A percentile compares a stretch with the other conserved stretches of the same genome.
Conservation (phyloP, 2,329 filamentous ascomycete species). For the Neonectria coccinea region DNA sequence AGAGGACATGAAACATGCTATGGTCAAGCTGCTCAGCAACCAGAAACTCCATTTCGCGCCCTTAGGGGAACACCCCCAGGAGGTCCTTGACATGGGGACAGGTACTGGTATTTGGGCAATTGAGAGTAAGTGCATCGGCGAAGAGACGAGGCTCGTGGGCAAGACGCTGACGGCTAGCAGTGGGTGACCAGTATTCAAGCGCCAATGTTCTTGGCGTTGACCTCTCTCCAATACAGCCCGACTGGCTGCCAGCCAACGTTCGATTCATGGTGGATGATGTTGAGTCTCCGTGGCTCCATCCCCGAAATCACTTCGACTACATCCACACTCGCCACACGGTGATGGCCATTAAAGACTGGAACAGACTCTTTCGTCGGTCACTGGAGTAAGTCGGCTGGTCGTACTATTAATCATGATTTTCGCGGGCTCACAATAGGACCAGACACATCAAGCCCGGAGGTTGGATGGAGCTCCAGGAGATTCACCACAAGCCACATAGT, state of each 20-base stretch:
- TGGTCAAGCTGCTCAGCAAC: conserved; percentile 62
- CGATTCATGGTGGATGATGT: conserved; percentile 69
- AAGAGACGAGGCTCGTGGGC: neutral
- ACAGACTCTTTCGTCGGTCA: conserved; percentile 55
- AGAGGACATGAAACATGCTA: conserved; percentile 68
- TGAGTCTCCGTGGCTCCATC: conserved; percentile 67
- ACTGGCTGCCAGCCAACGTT: conserved; percentile 66
- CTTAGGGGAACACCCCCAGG: conserved; percentile 59
- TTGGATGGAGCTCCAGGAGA: conserved; percentile 68
- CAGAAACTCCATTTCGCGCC: conserved; percentile 65
- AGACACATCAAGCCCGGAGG: conserved; percentile 66
- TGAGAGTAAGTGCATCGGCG: conserved; percentile 54
- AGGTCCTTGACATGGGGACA: conserved; percentile 68
- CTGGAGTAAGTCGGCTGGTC: conserved; percentile 34
- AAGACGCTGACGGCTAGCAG: conserved; percentile 43
- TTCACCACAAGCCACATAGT: conserved; percentile 61
- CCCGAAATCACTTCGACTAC: conserved; percentile 68
- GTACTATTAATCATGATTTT: neutral
- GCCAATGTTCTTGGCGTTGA: conserved; percentile 60
- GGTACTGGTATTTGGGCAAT: conserved; percentile 72
- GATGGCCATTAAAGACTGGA: conserved; percentile 68
- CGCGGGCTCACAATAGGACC: conserved; percentile 5
- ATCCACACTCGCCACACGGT: conserved; percentile 70
- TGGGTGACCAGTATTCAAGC: conserved; percentile 60
- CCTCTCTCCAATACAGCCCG: conserved; percentile 62